phyloP scores from a whole-genome alignment of 208 protist genomes.

The Crithidia fasciculata region DNA sequence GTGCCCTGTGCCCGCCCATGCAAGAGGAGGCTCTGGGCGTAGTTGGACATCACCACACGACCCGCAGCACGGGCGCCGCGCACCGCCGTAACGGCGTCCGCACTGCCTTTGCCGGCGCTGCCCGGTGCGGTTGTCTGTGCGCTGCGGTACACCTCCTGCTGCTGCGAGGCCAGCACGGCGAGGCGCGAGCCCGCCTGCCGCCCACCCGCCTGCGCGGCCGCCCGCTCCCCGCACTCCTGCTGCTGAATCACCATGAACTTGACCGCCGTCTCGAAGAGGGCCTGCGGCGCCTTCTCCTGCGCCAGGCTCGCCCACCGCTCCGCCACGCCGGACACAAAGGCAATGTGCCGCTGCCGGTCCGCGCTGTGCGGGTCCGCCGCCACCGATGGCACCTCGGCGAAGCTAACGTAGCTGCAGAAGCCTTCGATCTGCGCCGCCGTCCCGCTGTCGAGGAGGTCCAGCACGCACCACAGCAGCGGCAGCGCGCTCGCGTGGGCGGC shows the following conservation, averaged over 20 bases:
- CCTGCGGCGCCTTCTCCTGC: conserved; percentile 40
- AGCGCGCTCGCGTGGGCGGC: conserved; percentile 56
- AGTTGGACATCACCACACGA: conserved; percentile 39
- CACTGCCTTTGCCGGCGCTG: background rate
- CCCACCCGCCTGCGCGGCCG: conserved; percentile 20
- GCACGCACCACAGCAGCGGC: conserved; percentile 77
- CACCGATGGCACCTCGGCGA: conserved; percentile 53
- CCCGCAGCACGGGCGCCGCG: conserved; percentile 18
- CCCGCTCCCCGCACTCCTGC: conserved; percentile 36
- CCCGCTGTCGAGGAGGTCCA: conserved; percentile 67
- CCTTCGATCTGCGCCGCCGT: conserved; percentile 51
- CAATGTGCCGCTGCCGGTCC: conserved; percentile 58
- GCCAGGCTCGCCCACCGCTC: conserved; percentile 51
- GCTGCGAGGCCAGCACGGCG: conserved; percentile 37
- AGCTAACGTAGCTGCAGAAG: conserved; percentile 64
- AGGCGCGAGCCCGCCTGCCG: conserved; percentile 39
- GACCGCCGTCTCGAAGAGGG: conserved; percentile 62
- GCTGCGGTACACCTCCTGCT: background rate
- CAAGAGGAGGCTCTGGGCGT: conserved; percentile 62
- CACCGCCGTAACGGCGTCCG: conserved; percentile 4
- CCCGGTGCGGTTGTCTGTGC: conserved; percentile 3
- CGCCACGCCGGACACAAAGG: conserved; percentile 50
- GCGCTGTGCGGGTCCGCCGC: conserved; percentile 49
- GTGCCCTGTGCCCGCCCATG: conserved; percentile 67
- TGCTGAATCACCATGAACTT: conserved; percentile 68